A percentile compares a stretch with the other conserved stretches of the same genome.
Conservation (phyloP, 192 early-diverging fungal genomes). For the Mortierella hygrophila region DNA sequence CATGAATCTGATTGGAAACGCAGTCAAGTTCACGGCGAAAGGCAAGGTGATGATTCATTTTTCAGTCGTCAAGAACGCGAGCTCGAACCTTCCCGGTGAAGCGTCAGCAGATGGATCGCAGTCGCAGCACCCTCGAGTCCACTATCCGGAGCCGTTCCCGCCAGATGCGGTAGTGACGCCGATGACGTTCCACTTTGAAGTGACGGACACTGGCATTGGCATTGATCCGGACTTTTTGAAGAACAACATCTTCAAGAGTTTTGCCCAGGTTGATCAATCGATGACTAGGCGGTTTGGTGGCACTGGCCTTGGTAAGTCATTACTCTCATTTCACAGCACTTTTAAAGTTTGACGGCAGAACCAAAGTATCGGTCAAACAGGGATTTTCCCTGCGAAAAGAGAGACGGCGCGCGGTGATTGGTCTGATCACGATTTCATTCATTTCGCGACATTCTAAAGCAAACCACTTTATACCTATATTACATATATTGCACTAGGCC, state of each 20-base stretch:
- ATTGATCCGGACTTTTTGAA: conserved; percentile 73
- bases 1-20: conserved; percentile 69
- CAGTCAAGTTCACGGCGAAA: conserved; percentile 66
- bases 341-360: no score
- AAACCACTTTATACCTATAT: no score
- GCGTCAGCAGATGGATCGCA: not conserved
- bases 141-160: conserved; percentile 15
- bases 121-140: conserved; percentile 6
- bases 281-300: conserved; percentile 81
- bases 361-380: not conserved
- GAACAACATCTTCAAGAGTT: conserved; percentile 77
- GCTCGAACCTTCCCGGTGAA: not conserved
- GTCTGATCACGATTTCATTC: no score
- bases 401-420: not conserved
- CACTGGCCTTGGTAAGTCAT: conserved; percentile 68
- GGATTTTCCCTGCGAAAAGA: not conserved
- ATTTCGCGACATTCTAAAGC: not conserved
- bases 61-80: conserved; percentile 8
- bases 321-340: not conserved
- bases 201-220: conserved; percentile 84
- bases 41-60: conserved; percentile 35
- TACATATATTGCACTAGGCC: conserved; percentile 56
- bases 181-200: conserved; percentile 65
- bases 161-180: conserved; percentile 25
- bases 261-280: conserved; percentile 77